Conservation (phyloP, 2,329 filamentous ascomycete genomes). For the Iodosphaeria phyllophila region DNA sequence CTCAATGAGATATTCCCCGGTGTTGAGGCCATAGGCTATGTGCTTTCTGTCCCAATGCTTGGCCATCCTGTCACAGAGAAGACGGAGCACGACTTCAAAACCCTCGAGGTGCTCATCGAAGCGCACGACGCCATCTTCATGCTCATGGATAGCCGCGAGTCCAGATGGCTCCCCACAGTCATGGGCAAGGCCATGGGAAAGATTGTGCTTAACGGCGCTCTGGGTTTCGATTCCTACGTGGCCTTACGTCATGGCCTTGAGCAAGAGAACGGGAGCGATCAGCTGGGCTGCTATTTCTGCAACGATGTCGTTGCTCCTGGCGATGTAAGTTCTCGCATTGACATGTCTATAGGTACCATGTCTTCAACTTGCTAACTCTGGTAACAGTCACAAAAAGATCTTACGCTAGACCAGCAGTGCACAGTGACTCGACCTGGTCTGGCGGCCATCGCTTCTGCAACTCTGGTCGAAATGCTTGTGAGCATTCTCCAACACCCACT, state of each 20-base stretch:
- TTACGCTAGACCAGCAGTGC: conserved; percentile 93
- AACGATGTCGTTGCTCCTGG: conserved; percentile 91
- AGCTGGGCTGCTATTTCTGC: conserved; percentile 93
- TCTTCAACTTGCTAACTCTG: conserved; percentile 6
- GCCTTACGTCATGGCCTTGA: conserved; percentile 87
- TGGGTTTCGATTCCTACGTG: conserved; percentile 93
- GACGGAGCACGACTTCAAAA: conserved; percentile 56
- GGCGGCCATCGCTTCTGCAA: conserved; percentile 76
- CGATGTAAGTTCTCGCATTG: conserved; percentile 45
- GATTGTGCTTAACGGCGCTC: conserved; percentile 88
- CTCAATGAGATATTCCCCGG: conserved; percentile 80
- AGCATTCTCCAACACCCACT: conserved; percentile 76
- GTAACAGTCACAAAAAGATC: conserved; percentile 73
- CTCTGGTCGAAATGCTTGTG: conserved; percentile 77
- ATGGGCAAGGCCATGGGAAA: conserved; percentile 90
- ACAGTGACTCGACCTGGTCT: conserved; percentile 90
- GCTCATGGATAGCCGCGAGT: conserved; percentile 93
- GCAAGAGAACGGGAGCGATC: conserved; percentile 32
- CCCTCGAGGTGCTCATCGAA: conserved; percentile 55
- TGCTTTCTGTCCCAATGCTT: conserved; percentile 83
- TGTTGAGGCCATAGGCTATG: conserved; percentile 62
- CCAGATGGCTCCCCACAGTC: conserved; percentile 84
- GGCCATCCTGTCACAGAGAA: conserved; percentile 73
- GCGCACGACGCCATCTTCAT: conserved; percentile 85
- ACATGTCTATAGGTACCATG: neutral